Conservation (phyloP, 331 rosid genomes). For the Dryas integrifolia region DNA sequence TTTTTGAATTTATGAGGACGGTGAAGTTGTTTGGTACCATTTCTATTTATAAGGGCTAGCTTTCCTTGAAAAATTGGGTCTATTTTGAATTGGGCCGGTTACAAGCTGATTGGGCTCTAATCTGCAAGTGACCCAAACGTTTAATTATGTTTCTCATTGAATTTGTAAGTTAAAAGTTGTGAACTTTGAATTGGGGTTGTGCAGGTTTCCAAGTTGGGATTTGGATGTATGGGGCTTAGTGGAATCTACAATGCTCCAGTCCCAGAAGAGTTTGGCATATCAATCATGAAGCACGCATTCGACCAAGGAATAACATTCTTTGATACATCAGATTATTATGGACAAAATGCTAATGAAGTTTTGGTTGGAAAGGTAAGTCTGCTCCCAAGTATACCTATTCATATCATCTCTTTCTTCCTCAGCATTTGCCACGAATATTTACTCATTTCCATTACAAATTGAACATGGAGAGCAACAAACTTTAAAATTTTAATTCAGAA, state of each 20-base stretch:
- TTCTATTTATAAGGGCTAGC: no score
- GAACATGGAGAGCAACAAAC: no score
- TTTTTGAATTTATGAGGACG: no score
- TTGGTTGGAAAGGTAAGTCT: slow-evolving; percentile 64
- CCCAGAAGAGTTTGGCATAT: slow-evolving; percentile 50
- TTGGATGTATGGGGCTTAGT: slow-evolving; percentile 62
- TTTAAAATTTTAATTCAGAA: no score
- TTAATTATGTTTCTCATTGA: no score
- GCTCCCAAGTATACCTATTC: no score
- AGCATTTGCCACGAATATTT: background rate
- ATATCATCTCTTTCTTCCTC: background rate
- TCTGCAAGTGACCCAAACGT: no score
- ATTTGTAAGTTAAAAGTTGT: background rate
- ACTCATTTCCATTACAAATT: no score
- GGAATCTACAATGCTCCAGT: slow-evolving; percentile 59
- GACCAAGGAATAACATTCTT: slow-evolving; percentile 65
- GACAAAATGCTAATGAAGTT: slow-evolving; percentile 50
- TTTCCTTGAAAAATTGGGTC: no score
- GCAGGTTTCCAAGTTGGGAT: slow-evolving; percentile 72
- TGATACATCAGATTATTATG: slow-evolving; percentile 67
- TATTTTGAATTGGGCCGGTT: no score
- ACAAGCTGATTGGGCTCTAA: no score
- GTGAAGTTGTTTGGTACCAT: no score
- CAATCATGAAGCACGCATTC: slow-evolving; percentile 59
- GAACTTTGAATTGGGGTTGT: background rate